Evolutionary conservation across 176 grass and related monocot genomes (phyloP), one percentile per base, ranked within the genome.

Genomic region (Tillandsia leiboldiana): DNA sequence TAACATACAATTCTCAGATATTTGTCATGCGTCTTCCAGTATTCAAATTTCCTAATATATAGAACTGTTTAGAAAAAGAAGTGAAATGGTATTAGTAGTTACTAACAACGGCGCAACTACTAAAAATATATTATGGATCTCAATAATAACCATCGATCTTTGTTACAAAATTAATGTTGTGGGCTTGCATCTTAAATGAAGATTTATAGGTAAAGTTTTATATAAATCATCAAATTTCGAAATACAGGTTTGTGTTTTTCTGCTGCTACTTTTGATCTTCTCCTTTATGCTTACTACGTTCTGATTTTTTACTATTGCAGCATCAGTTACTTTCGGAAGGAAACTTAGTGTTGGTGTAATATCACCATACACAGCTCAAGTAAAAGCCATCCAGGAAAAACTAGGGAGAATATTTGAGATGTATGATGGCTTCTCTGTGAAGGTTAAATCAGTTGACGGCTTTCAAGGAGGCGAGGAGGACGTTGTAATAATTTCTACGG

Each of bases 381-480:
- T 89, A 11, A 73, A 67, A 0, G 81, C 79, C 62, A 86, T 80
- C 49, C 61, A 85, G 63, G 86, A 82, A 63, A 86, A 83, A 79
- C 58, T 86, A 8, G 70, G 57, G 42, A 80, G 49, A 67, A 47
- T 2, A 26, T 85, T 74, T 17, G 66, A 57, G 12, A 29, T 2
- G 72, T 42, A 82, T 27, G 2, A 3, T 0, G 50, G 22, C 0
- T 82, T 89, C 75, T 68, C 82, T 1, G 76, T 92, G 70, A 88
- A 88, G 80, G 85, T 88, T 8, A 78, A 73, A n/a, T 85, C 89
- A 1, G 89, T 92, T 51, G 89, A 92, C 61, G 89, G 89, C n/a
- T 86, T 92, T 83, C 89, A 92, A 83, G 89, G 89, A 26, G 73
- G 77, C 1, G 85, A 92, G 66, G 89, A 92, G 71, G 89, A 92